These are phyloP conservation scores for Leccinum fibrillosum DNA, from an alignment of 768 basidiomycete species.

Conservation along the genomic window DNA sequence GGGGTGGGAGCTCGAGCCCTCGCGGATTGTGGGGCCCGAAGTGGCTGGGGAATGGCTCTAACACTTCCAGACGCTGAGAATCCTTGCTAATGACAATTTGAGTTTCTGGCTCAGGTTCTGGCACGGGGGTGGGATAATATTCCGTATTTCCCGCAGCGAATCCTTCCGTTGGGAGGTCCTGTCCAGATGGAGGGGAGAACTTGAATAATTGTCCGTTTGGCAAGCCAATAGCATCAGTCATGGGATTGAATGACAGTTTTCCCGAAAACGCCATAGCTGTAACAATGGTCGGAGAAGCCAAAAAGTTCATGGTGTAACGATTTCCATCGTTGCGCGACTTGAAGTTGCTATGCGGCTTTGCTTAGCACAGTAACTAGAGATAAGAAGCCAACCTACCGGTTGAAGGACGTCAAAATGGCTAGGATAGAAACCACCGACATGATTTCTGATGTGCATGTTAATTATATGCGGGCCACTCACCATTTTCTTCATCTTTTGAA, in stretches of 20 bases:
- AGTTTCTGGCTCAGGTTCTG: slow-evolving; percentile 72
- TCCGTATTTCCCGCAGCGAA: slow-evolving; percentile 72
- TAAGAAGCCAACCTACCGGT: slow-evolving; percentile 53
- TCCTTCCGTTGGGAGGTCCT: slow-evolving; percentile 78
- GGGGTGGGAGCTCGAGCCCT: slow-evolving; percentile 70
- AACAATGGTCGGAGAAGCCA: slow-evolving; percentile 94
- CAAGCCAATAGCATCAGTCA: slow-evolving; percentile 66
- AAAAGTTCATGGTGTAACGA: slow-evolving; percentile 91
- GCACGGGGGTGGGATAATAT: slow-evolving; percentile 75
- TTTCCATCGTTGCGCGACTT: slow-evolving; percentile 98
- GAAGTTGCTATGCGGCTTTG: slow-evolving; percentile 51
- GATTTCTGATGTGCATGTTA: neutral
- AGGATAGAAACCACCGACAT: neutral
- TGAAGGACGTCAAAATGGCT: slow-evolving; percentile 98
- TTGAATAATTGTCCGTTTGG: slow-evolving; percentile 77
- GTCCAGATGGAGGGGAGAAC: slow-evolving; percentile 80
- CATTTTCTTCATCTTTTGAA: slow-evolving; percentile 86
- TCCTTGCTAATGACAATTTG: slow-evolving; percentile 72
- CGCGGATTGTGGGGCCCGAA: slow-evolving; percentile 53
- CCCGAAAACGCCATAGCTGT: slow-evolving; percentile 98
- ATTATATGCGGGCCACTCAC: slow-evolving; percentile 38
- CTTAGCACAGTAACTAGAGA: neutral
- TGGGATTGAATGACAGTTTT: slow-evolving; percentile 89
- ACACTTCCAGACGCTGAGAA: slow-evolving; percentile 82
- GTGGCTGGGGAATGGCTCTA: slow-evolving; percentile 81